Evolutionary conservation across 495 filamentous ascomycete species (phyloP).

Genomic region (Xeromyces bisporus): DNA sequence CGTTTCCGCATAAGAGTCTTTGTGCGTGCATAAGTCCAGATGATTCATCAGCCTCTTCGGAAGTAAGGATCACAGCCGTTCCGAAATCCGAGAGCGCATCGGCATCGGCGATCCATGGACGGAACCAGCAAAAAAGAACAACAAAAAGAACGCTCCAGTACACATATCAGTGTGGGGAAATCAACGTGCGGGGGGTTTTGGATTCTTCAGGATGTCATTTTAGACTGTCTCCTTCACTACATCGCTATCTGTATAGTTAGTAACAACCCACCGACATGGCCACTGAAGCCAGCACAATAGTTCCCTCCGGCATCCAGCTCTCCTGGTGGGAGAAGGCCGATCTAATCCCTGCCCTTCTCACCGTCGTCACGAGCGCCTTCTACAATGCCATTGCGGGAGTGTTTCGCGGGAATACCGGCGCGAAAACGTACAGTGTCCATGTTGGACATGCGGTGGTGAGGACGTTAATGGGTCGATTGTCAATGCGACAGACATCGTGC

Average conservation of each 20-base stretch:
- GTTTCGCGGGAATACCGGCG: slow-evolving; percentile 21
- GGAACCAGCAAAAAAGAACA: not conserved
- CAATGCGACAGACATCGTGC: slow-evolving; percentile 18
- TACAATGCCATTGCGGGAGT: slow-evolving; percentile 17
- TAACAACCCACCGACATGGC: no score
- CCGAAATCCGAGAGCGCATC: no score
- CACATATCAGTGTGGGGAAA: no score
- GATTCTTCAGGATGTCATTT: no score
- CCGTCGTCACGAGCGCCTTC: slow-evolving; percentile 8
- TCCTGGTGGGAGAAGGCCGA: slow-evolving; percentile 23
- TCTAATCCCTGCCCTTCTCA: slow-evolving; percentile 10
- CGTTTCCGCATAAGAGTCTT: no score
- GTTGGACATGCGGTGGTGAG: slow-evolving; percentile 15
- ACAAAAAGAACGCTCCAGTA: not conserved
- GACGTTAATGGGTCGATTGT: slow-evolving; percentile 8
- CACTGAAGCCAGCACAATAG: not conserved
- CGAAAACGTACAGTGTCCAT: slow-evolving; percentile 18
- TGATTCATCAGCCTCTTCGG: not conserved
- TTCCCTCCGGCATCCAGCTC: slow-evolving; percentile 5
- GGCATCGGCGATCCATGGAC: no score
- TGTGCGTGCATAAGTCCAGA: no score
- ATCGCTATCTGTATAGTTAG: no score
- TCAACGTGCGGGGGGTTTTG: not conserved
- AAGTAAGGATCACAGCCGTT: no score
- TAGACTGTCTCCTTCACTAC: no score